Evolutionary conservation across 2,329 filamentous ascomycete genomes (phyloP), one percentile per base, ranked within the genome.

Genomic region (Fusarium keratoplasticum): DNA sequence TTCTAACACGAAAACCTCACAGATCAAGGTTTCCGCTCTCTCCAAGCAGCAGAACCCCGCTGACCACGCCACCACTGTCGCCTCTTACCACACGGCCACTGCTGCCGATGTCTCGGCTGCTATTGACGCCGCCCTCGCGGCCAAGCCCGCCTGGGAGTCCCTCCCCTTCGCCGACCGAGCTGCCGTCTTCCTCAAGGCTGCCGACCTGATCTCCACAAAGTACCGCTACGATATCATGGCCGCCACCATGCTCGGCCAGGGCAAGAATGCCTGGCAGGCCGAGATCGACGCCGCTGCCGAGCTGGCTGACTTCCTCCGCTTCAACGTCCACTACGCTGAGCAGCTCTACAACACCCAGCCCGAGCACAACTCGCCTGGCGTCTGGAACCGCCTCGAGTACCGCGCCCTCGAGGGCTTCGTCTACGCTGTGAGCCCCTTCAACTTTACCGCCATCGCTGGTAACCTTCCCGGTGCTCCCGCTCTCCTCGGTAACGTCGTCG

Each of bases 231-330:
- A 98, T 66, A 90, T 99, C 78, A 97, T 98, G 94, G 96, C 96
- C 9, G 91, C 95, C 52, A 98, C 96, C 16, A 98, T 98, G 91
- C 87, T 98, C 35, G 96, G 96, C 70, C 96, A 99, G 85, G 96
- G 96, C 79, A 98, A 98, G 90, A 98, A 98, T 83, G 95, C 94
- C 57, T 98, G 95, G 95, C 96, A 99, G 85, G 96, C 96, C n/a
- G 96, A 99, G 88, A 98, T 98, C 74, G 96, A 98, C 83, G 90
- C 95, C 42, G 96, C 96, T 20, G 96, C 96, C 10, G 96, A 99
- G 87, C 85, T 97, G 77, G 93, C 91, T 77, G 96, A 99, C 82
- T 98, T 98, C 85, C 87, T 98, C 81, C 91, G 95, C 81, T 98
- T 98, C 87, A 96, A 96, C 81, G 96, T 98, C 62, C 91, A 95